These are phyloP conservation scores for Colletotrichum gloeosporioides DNA, from an alignment of 2,329 filamentous ascomycete species.

Conservation along the genomic window DNA sequence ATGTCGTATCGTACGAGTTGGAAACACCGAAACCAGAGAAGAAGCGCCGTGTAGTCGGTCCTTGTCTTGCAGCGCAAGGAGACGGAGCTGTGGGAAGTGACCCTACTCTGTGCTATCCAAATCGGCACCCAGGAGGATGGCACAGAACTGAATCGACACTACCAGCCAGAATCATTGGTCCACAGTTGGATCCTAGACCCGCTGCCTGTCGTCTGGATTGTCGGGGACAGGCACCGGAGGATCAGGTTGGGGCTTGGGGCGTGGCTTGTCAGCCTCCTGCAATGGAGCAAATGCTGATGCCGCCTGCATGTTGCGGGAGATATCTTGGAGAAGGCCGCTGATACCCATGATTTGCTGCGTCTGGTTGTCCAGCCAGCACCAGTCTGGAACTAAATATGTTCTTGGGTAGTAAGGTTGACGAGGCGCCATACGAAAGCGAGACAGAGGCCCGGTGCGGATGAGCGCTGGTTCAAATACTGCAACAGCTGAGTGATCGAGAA, in stretches of 20 bases:
- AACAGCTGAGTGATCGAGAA: background rate
- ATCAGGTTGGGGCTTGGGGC: constrained; percentile 33
- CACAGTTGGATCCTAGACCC: background rate
- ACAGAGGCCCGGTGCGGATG: background rate
- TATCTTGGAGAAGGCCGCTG: background rate
- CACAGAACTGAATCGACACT: background rate
- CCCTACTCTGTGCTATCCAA: background rate
- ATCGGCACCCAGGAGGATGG: background rate
- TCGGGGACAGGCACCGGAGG: constrained; percentile 34
- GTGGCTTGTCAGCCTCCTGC: constrained; percentile 27
- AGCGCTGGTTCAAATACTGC: background rate
- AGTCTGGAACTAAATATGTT: background rate
- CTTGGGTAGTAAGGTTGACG: background rate
- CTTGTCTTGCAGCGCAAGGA: background rate
- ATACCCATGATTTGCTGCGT: background rate
- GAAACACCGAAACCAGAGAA: background rate
- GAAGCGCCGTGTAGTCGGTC: background rate
- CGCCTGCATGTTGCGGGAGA: background rate
- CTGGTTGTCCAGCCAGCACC: background rate
- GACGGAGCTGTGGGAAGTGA: background rate
- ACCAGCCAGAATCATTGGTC: background rate
- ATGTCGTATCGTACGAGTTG: background rate
- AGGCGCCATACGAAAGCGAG: background rate
- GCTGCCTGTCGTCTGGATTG: constrained; percentile 25
- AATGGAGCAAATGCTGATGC: background rate